Base-by-base conservation (phyloP, 805 yeast species). In the Pichia heedii region DNA sequence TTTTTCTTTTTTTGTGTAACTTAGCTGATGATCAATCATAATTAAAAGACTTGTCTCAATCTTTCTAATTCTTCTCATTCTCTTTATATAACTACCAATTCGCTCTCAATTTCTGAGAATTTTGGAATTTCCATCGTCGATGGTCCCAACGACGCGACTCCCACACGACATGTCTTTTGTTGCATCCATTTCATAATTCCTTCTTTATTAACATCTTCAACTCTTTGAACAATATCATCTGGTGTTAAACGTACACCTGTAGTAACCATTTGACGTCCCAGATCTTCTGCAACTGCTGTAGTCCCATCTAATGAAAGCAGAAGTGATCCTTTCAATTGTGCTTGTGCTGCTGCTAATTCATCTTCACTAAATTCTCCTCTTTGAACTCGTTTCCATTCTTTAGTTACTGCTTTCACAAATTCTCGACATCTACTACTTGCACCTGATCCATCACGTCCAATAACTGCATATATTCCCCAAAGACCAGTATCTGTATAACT, bases 401-500 rank as follows among this genome's bases (percentile, higher is more conserved):
- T 74, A 51, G 84, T 64, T 20, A 90, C 77, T 47, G 85, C 87
- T 55, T 82, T 79, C 30, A 86, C 74, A 40, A 89, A 76, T 33
- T 76, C 70, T 51, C 76, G 78, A 53, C 85, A 69, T 50, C 84
- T 70, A 26, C 79, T 73, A 13, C 16, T 5, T 15, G 32, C 32
- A 15, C 16, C 32, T 29, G n/a, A 8, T 10, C 13, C 32, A 50
- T 73, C 74, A 57, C 79, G 81, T 54, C 90, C 96, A 20, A 94
- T 78, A 8, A 87, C 86, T 47, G 93, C 72, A 61, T 93, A 93
- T 54, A 90, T 82, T 30, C 99, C 99, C 97, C 97, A 90, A 42
- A 93, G 69, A 9, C 99, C 99, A 12, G 96, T 84, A 66, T 93
- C 99, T 11, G 96, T 89, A 65, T 93, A 93, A 1, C 96, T 85